Percentiles rank a stretch among this genome's conserved stretches.
These are phyloP conservation scores for Nicotiana sylvestris DNA, from an alignment of 257 asterid genomes.

Conservation along the genomic window DNA sequence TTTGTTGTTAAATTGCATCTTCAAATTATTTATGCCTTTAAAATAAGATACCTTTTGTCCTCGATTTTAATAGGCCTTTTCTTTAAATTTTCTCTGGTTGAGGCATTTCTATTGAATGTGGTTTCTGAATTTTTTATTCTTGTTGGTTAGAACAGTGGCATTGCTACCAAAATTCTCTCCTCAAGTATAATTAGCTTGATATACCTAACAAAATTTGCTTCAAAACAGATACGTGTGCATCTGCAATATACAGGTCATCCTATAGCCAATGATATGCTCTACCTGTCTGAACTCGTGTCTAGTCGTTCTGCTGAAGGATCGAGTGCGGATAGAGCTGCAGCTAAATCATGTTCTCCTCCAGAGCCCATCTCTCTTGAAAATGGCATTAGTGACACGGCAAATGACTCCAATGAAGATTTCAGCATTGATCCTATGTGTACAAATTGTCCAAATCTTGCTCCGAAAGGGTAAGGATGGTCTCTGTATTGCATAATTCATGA, in stretches of 20 bases:
- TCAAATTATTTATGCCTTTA: not conserved
- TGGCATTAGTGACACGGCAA: slow-evolving; percentile 25
- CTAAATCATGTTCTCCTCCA: slow-evolving; percentile 25
- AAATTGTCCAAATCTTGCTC: slow-evolving; percentile 85
- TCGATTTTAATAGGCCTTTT: not conserved
- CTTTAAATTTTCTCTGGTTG: not conserved
- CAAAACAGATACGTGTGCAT: slow-evolving; percentile 87
- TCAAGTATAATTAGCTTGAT: not conserved
- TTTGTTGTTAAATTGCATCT: not conserved
- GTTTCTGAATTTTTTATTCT: not conserved
- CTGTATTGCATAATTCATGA: not conserved
- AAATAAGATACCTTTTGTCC: not conserved
- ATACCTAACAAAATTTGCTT: slow-evolving; percentile 6
- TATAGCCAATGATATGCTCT: slow-evolving; percentile 87
- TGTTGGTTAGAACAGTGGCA: not conserved
- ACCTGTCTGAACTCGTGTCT: slow-evolving; percentile 45
- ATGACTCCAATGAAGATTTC: slow-evolving; percentile 43
- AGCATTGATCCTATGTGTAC: slow-evolving; percentile 85
- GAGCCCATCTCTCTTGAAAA: slow-evolving; percentile 26
- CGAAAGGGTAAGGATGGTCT: slow-evolving; percentile 65
- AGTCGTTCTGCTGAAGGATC: slow-evolving; percentile 39
- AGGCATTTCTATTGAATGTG: not conserved
- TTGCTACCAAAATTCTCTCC: not conserved
- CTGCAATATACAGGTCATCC: slow-evolving; percentile 83
- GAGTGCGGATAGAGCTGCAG: slow-evolving; percentile 59